Conservation (phyloP, 352 stramenopile species). For the Peronospora destructor region DNA sequence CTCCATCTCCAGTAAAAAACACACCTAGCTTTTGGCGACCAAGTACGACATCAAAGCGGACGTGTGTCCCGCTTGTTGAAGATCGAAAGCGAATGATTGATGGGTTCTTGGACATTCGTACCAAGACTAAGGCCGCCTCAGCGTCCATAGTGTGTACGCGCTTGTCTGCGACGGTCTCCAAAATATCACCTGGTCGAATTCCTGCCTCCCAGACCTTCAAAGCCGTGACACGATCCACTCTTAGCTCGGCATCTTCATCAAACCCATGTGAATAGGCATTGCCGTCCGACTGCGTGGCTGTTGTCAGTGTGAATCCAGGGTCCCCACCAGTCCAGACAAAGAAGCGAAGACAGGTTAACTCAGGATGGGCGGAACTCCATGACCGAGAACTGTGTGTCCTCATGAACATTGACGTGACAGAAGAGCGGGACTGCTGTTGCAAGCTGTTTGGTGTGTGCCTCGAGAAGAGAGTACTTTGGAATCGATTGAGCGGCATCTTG, state of each 20-base stretch:
- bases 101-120: conserved; percentile 23
- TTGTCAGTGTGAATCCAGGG: conserved; percentile 29
- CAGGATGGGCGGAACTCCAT: conserved; percentile 28
- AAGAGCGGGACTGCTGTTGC: not conserved
- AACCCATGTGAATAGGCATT: conserved; percentile 6
- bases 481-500: conserved; percentile 16
- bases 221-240: conserved; percentile 27
- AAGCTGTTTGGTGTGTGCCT: not conserved
- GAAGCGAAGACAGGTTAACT: conserved; percentile 43
- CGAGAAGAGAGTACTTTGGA: conserved; percentile 17
- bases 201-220: conserved; percentile 38
- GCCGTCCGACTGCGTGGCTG: conserved; percentile 5
- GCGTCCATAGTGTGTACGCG: conserved; percentile 29
- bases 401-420: not conserved
- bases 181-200: conserved; percentile 45
- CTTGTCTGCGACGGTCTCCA: conserved; percentile 41
- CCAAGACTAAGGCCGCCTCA: conserved; percentile 29
- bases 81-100: conserved; percentile 48
- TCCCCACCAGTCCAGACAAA: conserved; percentile 34
- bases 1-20: conserved; percentile 38
- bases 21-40: conserved; percentile 35
- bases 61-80: conserved; percentile 4
- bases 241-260: conserved; percentile 27
- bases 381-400: not conserved
- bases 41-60: conserved; percentile 40